phyloP scores from a whole-genome alignment of 345 rosid species.

The rapeseed (Brassica napus) region DNA sequence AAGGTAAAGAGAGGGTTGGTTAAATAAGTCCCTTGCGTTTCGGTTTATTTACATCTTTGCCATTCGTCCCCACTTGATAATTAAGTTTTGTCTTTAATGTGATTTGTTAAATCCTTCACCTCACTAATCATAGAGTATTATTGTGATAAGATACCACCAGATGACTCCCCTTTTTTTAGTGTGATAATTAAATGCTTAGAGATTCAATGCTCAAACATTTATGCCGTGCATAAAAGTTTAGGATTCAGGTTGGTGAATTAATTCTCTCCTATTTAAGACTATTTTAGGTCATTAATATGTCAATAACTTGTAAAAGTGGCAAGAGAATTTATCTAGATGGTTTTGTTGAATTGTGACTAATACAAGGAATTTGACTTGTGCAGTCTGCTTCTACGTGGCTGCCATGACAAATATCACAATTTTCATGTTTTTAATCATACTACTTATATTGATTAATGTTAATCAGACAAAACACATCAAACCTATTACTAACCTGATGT shows the following conservation, averaged over 20 bases:
- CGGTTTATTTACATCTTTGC: conserved; percentile 18
- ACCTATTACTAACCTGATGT: neutral
- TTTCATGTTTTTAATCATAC: neutral
- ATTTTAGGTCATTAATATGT: conserved; percentile 26
- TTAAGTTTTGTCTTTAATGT: conserved; percentile 11
- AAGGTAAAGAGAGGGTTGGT: conserved; percentile 19
- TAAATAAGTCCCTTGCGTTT: neutral
- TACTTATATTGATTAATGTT: neutral
- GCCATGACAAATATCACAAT: conserved; percentile 15
- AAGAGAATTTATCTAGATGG: conserved; percentile 2
- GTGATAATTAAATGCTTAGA: neutral
- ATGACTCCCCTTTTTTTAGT: conserved; percentile 8
- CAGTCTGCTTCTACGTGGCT: conserved; percentile 26
- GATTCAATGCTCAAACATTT: conserved; percentile 31
- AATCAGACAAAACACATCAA: neutral
- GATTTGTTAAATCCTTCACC: conserved; percentile 26
- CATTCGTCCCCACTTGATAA: conserved; percentile 31
- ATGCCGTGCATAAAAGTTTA: conserved; percentile 18
- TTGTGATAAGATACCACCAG: conserved; percentile 35
- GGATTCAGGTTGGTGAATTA: neutral
- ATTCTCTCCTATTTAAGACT: neutral
- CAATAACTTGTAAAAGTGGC: conserved; percentile 31
- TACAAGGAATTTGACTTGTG: conserved; percentile 8
- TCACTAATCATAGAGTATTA: conserved; percentile 23
- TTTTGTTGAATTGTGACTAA: conserved; percentile 18